phyloP scores from a whole-genome alignment of 495 filamentous ascomycete species.

The Trichoderma asperelloides region DNA sequence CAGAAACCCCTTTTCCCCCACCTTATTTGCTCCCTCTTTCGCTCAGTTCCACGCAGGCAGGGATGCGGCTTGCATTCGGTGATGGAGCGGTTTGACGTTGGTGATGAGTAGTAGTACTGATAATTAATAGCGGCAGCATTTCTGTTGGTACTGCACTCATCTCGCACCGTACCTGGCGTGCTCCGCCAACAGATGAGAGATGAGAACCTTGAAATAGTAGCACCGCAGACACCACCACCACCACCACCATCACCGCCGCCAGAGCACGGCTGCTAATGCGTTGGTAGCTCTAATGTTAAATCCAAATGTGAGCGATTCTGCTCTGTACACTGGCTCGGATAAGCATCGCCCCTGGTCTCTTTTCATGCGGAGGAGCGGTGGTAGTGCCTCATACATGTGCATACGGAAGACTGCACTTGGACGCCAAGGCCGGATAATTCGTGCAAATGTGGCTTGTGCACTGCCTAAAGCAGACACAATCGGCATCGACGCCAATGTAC shows the following conservation, averaged over 20 bases:
- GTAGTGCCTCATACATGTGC: background rate
- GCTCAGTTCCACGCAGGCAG: background rate
- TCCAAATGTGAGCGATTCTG: background rate
- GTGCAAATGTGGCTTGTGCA: constrained; percentile 4
- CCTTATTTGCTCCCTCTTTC: background rate
- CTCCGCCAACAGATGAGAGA: too few species aligned
- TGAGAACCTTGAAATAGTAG: background rate
- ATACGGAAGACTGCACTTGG: background rate
- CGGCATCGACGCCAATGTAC: constrained; percentile 2
- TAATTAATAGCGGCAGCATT: background rate
- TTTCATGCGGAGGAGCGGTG: background rate
- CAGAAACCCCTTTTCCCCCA: background rate
- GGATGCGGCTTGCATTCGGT: constrained; percentile 1
- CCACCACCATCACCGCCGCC: background rate
- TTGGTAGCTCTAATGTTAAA: background rate
- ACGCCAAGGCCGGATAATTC: background rate
- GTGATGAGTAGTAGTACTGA: background rate
- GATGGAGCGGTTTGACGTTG: constrained; percentile 1
- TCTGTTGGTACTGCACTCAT: background rate
- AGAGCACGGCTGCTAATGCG: background rate
- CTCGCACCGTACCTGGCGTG: too few species aligned
- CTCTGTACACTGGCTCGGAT: background rate
- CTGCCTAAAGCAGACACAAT: background rate
- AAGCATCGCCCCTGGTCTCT: background rate
- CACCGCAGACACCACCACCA: background rate